These are phyloP conservation scores for Mycena crocata DNA, from an alignment of 768 basidiomycete genomes.

Conservation along the genomic window DNA sequence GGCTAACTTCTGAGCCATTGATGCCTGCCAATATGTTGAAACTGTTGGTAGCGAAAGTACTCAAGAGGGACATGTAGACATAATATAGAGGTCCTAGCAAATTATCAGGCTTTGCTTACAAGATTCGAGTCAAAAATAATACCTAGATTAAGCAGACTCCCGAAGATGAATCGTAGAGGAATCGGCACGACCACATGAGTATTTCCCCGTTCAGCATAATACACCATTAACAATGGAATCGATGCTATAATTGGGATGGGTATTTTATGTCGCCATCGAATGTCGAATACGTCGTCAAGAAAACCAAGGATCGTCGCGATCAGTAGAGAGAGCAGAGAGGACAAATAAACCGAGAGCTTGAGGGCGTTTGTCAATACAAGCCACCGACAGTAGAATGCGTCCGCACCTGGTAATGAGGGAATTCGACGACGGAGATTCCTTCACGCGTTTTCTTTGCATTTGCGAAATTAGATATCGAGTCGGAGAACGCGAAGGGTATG, in stretches of 20 bases:
- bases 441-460: conserved; percentile 59
- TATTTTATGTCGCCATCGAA: conserved; percentile 97
- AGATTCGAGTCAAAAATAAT: conserved; percentile 36
- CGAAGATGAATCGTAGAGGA: conserved; percentile 78
- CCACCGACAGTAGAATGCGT: conserved; percentile 34
- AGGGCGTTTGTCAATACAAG: not conserved
- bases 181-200: conserved; percentile 94
- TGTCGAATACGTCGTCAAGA: conserved; percentile 97
- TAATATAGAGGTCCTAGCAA: conserved; percentile 91
- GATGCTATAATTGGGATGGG: conserved; percentile 97
- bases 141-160: conserved; percentile 91
- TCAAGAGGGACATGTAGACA: conserved; percentile 94
- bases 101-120: not conserved
- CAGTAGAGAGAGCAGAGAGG: conserved; percentile 90
- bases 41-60: conserved; percentile 96
- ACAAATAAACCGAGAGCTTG: conserved; percentile 92
- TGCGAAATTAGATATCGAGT: conserved; percentile 64
- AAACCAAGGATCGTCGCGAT: conserved; percentile 96
- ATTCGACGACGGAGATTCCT: conserved; percentile 74
- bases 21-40: conserved; percentile 99
- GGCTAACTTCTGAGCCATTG: conserved; percentile 95
- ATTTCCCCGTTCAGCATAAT: conserved; percentile 93
- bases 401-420: conserved; percentile 86
- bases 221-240: conserved; percentile 94
- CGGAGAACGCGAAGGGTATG: conserved; percentile 94